These are phyloP conservation scores for Diaporthe australafricana DNA, from an alignment of 2,329 filamentous ascomycete species.

Conservation along the genomic window DNA sequence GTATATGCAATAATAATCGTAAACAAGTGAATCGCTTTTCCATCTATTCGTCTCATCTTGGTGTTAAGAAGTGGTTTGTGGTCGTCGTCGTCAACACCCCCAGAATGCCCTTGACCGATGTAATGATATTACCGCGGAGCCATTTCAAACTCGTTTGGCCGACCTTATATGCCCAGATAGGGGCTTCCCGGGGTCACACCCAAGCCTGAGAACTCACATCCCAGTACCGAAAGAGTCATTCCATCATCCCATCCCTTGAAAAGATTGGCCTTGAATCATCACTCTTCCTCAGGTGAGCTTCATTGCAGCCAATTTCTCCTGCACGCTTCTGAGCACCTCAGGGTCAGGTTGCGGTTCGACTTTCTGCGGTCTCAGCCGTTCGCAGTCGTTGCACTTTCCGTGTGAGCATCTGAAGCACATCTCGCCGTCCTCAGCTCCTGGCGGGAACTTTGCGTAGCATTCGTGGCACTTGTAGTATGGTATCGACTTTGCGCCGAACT, in stretches of 20 bases:
- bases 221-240: too few species aligned
- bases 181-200: too few species aligned
- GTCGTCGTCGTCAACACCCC: background rate
- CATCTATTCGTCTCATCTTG: background rate
- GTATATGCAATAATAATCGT: conserved; percentile 22
- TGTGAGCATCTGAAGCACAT: conserved; percentile 71
- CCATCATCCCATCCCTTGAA: background rate
- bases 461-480: conserved; percentile 70
- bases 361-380: conserved; percentile 68
- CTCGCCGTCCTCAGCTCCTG: conserved; percentile 60
- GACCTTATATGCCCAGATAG: background rate
- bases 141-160: background rate
- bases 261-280: background rate
- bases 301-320: conserved; percentile 63
- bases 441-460: conserved; percentile 70
- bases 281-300: conserved; percentile 44
- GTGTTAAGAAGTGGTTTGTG: background rate
- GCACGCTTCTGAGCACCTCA: conserved; percentile 67
- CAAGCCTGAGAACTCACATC: background rate
- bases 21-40: conserved; percentile 10
- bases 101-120: background rate
- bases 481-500: conserved; percentile 62
- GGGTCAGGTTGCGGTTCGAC: conserved; percentile 72
- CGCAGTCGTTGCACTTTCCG: conserved; percentile 69
- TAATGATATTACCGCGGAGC: too few species aligned